Base-by-base conservation (phyloP, 768 basidiomycete species). In the Russula compacta region DNA sequence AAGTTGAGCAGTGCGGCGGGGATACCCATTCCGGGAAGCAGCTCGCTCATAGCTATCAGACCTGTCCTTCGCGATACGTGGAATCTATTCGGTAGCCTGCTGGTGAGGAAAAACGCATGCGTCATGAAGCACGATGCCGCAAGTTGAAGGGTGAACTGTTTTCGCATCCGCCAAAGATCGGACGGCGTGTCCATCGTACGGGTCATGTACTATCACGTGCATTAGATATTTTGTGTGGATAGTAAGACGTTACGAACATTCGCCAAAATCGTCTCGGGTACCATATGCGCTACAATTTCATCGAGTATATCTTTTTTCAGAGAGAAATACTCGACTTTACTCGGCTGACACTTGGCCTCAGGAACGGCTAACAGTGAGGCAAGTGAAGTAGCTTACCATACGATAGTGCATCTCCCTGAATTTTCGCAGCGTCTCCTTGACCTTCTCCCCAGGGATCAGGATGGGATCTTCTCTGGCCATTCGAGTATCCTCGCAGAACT, bases 131-230 rank as follows among this genome's bases (percentile, higher is more conserved):
- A 87, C 46, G 83, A 84, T 1, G 89, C 81, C 6, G 97, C 92
- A 40, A 93, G 77, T 70, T 98, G 95, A 43, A 88, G 72, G 9
- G 95, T 87, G 73, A 98, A 97, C 73, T 98, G 95, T 75, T 97
- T 98, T 61, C 97, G 85, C 84, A 98, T 93, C 61, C 90, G 81
- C 95, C 95, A 99, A 3, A 98, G 79, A 67, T 94, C 91, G 59
- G 83, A 82, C 5, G 95, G 84, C 2, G 81, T 81, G 49, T 80
- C 76, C 91, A 98, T 95, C 24, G 88, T 87, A 38, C 82, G 83
- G 43, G 84, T 78, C 89, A 99, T 91, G 71, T 94, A 98, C 97
- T 99, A 58, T 2, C 49, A 51, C 59, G 40, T 49, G 39, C 3
- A 53, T 54, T 38, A 55, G 55, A 48, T 58, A 33, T 46, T 56